Base-by-base conservation (phyloP, 2,329 filamentous ascomycete species). In the Colletotrichum sansevieriae region DNA sequence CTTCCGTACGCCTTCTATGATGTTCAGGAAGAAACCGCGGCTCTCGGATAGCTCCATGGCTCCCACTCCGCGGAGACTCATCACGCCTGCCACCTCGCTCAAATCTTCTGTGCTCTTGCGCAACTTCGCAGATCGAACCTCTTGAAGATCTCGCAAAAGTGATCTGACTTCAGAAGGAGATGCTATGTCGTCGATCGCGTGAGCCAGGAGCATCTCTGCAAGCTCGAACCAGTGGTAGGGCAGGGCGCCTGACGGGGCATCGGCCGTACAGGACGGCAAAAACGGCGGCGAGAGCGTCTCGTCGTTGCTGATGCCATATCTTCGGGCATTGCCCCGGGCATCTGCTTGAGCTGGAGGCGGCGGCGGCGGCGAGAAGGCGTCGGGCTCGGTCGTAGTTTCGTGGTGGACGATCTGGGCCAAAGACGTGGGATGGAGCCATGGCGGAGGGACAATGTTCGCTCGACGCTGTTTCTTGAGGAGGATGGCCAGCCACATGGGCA, bases 201-300 rank as follows among this genome's bases (percentile, higher is more conserved):
- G 91, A 54, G 95, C 92, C 2, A 99, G 87, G 52, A 99, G 83
- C 77, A 97, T 90, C 80, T 97, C 94, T 18, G 92, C 91, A 9
- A 98, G 82, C 80, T 98, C 96, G 47, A 97, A 87, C 95, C 95
- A 99, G 82, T 98, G 95, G 77, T 97, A 98, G 0, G 96, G 96
- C 37, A 99, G 83, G 13, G 90, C 88, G 46, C 90, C 89, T 0
- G 89, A 82, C 9, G 91, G 89, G 1, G 91, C 88, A 54, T 88
- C 83, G 20, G 91, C 88, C 0, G 91, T 94, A 71, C 92, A 93
- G 15, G 91, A 90, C 1, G 89, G 88, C 1, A 97, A 81, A 76
- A 98, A 98, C 0, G 95, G 95, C 4, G 95, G 88, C 0, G 90
- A 89, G 0, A 90, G 76, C 4, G 75, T 73, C 51, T 71, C 71